Base-by-base conservation (phyloP, 2,329 filamentous ascomycete genomes). In the Aspergillus hortae region DNA sequence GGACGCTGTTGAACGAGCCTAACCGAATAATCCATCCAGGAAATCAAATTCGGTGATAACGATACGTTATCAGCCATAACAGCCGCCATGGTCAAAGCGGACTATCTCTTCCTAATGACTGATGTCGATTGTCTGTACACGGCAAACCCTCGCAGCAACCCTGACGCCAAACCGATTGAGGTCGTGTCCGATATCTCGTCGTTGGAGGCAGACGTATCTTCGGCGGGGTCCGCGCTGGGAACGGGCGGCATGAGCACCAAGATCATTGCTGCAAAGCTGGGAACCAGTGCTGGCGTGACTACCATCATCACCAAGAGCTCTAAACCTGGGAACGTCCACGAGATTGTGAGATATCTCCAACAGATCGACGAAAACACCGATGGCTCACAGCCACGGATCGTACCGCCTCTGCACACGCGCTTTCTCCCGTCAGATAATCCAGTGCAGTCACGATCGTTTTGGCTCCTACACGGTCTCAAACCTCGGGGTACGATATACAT, bases 1-100 rank as follows among this genome's bases (percentile, higher is more conserved):
- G 4, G 33, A 3, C 43, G n/a, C 17, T 12, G 33, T 5, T 27
- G 10, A 19, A 15, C 21, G 14, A 17, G 27, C 25, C 21, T 51
- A 19, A 43, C 9, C 11, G 4, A 38, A 56, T 51, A 47, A 52
- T 25, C 19, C 36, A 32, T 17, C 11, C 6, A 76, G 67, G 94
- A 99, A 80, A 99, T 99, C 76, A 97, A 97, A 78, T 99, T 99
- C 67, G 94, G 94, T 60, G 94, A 99, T 78, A 99, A 99, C 64
- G 94, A 99, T 72, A 99, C 94, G 1, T 79, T 99, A 44, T 96
- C 91, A 11, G 94, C 94, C 52, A 96, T 99, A 62, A 96, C 94
- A 0, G 90, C 94, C 1, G 94, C 89, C 60, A 97, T 97, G 91
- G 89, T 97, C 17, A 90, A 96, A 65, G 94, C 94, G 46, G 92